These are phyloP conservation scores for Acanthamoeba lenticulata DNA, from an alignment of 208 protist species.

Conservation along the genomic window DNA sequence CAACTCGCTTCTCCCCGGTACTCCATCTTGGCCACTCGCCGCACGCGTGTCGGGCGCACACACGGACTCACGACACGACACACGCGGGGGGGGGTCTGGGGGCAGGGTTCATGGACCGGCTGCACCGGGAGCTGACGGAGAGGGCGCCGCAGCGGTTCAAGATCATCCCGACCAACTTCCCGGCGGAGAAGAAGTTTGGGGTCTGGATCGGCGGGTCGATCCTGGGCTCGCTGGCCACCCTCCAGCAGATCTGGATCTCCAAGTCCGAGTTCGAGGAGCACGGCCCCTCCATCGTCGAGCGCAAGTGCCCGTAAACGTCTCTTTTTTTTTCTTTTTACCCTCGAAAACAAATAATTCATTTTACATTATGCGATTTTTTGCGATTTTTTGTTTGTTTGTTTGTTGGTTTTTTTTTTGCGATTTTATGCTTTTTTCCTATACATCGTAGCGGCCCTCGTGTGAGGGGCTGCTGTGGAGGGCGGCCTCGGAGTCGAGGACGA, in stretches of 20 bases:
- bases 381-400: too few species aligned
- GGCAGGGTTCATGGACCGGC: conserved; percentile 86
- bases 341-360: too few species aligned
- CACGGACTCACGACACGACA: too few species aligned
- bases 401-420: too few species aligned
- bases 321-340: too few species aligned
- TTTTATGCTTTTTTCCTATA: too few species aligned
- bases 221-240: conserved; percentile 94
- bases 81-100: too few species aligned
- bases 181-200: conserved; percentile 92
- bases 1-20: conserved; percentile 87
- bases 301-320: conserved; percentile 83
- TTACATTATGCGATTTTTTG: too few species aligned
- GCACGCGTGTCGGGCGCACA: too few species aligned
- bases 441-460: too few species aligned
- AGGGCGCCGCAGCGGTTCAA: conserved; percentile 88
- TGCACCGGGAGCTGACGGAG: conserved; percentile 92
- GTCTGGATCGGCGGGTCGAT: conserved; percentile 97
- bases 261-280: conserved; percentile 94
- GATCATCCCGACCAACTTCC: conserved; percentile 57
- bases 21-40: neutral
- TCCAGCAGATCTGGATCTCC: conserved; percentile 95
- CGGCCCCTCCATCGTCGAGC: conserved; percentile 85
- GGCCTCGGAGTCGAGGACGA: too few species aligned
- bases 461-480: too few species aligned